Evolutionary conservation across 106 monocot genomes (phyloP).

Genomic region (Dioscorea zingiberensis): DNA sequence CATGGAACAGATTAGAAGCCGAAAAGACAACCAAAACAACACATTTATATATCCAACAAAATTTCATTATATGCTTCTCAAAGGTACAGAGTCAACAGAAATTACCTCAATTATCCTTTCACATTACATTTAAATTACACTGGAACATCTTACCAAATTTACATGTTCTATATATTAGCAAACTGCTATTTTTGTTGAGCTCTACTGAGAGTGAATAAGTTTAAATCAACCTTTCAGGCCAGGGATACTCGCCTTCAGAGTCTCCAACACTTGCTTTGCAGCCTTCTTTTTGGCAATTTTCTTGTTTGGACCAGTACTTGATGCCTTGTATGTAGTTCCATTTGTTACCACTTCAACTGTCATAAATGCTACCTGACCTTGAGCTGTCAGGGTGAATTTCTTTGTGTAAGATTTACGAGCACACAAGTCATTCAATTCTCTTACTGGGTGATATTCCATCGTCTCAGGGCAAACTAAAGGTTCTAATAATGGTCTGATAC

Average conservation of each 20-base stretch:
- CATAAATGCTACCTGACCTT: conserved; percentile 21
- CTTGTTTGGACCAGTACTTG: conserved; percentile 17
- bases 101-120: too few species aligned
- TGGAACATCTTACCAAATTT: too few species aligned
- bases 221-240: background rate
- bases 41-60: too few species aligned
- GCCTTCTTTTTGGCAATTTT: conserved; percentile 27
- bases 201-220: too few species aligned
- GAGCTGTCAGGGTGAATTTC: background rate
- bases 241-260: conserved; percentile 13
- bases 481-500: conserved; percentile 48
- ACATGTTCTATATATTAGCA: too few species aligned
- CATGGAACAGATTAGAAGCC: too few species aligned
- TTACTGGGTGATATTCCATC: conserved; percentile 44
- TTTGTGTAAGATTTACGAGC: conserved; percentile 12
- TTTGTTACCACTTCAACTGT: conserved; percentile 25
- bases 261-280: conserved; percentile 20
- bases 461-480: conserved; percentile 58
- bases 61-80: too few species aligned
- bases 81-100: too few species aligned
- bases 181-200: too few species aligned
- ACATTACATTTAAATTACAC: too few species aligned
- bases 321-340: conserved; percentile 12
- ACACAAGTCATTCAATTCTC: conserved; percentile 48
- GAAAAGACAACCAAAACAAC: too few species aligned